Conservation (phyloP, 768 basidiomycete genomes). For the Boletus speciosus region DNA sequence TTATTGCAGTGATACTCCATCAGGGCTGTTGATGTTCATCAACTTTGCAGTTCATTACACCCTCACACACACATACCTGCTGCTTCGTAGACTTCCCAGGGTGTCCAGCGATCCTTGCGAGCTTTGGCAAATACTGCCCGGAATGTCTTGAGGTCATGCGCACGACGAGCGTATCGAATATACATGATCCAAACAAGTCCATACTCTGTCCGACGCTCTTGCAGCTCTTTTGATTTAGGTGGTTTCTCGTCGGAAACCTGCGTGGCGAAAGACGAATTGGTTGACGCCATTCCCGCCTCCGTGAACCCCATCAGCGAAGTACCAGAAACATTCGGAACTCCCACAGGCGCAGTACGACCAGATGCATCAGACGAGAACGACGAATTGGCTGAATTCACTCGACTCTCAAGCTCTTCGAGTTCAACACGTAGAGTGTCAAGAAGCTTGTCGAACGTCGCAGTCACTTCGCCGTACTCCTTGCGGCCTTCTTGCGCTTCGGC, state of each 20-base stretch:
- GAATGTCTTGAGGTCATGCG: constrained; percentile 81
- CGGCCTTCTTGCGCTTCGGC: constrained; percentile 67
- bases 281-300: constrained; percentile 35
- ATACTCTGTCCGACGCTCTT: constrained; percentile 59
- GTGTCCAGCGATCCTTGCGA: constrained; percentile 66
- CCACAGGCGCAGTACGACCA: constrained; percentile 25
- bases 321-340: constrained; percentile 14
- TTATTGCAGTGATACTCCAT: constrained; percentile 94
- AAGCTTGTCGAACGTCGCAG: constrained; percentile 69
- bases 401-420: constrained; percentile 57
- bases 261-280: constrained; percentile 47
- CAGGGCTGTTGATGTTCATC: constrained; percentile 51
- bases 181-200: constrained; percentile 84
- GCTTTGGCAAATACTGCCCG: constrained; percentile 79
- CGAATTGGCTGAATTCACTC: constrained; percentile 36
- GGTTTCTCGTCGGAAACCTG: constrained; percentile 53
- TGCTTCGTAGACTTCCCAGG: constrained; percentile 94
- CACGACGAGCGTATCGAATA: constrained; percentile 87
- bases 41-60: constrained; percentile 2
- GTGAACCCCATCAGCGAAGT: constrained; percentile 12
- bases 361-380: constrained; percentile 38
- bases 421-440: constrained; percentile 59
- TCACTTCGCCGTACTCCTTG: constrained; percentile 66
- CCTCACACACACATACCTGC: constrained; percentile 51
- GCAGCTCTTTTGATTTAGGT: constrained; percentile 51